These are phyloP conservation scores for Talaromyces ruber DNA, from an alignment of 495 filamentous ascomycete genomes.

Conservation along the genomic window DNA sequence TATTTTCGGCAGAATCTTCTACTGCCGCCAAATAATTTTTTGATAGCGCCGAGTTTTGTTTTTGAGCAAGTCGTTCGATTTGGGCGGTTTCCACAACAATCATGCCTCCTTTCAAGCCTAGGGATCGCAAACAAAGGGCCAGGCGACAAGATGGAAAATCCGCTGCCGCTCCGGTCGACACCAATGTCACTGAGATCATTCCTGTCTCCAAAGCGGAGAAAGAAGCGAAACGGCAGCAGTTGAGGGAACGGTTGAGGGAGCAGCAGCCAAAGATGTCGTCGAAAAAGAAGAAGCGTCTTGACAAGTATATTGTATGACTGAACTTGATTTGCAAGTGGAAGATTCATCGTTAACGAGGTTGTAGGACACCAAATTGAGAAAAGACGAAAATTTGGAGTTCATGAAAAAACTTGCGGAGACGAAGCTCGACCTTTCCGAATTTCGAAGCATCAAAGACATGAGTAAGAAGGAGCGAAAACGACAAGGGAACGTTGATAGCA, in stretches of 20 bases:
- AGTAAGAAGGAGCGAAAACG: constrained; percentile 42
- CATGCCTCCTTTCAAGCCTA: constrained; percentile 72
- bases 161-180: constrained; percentile 40
- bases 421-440: constrained; percentile 73
- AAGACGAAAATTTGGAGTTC: constrained; percentile 83
- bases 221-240: constrained; percentile 58
- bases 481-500: neutral
- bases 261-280: constrained; percentile 66
- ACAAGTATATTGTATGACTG: constrained; percentile 79
- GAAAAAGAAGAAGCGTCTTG: constrained; percentile 90
- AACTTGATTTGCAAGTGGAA: neutral
- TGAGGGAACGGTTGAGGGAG: constrained; percentile 53
- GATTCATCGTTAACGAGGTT: neutral
- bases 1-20: constrained; percentile 3
- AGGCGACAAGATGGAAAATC: constrained; percentile 24
- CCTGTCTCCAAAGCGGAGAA: constrained; percentile 57
- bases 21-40: constrained; percentile 3
- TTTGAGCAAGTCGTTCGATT: neutral
- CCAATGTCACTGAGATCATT: constrained; percentile 63
- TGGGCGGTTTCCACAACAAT: constrained; percentile 6
- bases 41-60: neutral
- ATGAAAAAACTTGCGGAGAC: constrained; percentile 70
- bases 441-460: constrained; percentile 66
- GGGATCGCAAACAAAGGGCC: constrained; percentile 69
- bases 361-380: constrained; percentile 82